Evolutionary conservation across 1,139 yeast genomes (phyloP).

Genomic region (Candida neerlandica): DNA sequence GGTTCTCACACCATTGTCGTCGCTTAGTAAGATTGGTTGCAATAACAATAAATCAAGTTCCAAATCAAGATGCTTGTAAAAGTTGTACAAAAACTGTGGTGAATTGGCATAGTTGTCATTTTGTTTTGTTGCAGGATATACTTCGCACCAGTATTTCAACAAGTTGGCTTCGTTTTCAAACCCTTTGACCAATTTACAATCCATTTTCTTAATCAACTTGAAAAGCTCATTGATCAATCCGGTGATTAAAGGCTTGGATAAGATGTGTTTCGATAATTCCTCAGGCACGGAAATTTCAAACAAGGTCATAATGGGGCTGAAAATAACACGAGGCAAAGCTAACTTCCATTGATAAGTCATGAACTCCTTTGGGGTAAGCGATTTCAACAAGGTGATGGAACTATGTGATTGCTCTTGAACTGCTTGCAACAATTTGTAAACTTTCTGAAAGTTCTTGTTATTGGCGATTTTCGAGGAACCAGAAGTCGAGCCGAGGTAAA

Average conservation of each 20-base stretch:
- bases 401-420: conserved; percentile 36
- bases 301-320: conserved; percentile 72
- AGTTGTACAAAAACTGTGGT: conserved; percentile 63
- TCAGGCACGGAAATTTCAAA: conserved; percentile 71
- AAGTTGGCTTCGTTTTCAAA: conserved; percentile 65
- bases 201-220: conserved; percentile 77
- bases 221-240: conserved; percentile 78
- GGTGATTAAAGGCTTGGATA: conserved; percentile 81
- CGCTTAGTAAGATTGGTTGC: conserved; percentile 86
- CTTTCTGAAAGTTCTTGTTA: conserved; percentile 26
- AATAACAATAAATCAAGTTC: conserved; percentile 74
- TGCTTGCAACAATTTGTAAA: conserved; percentile 36
- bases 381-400: conserved; percentile 47
- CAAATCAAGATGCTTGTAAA: conserved; percentile 53
- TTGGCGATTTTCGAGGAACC: conserved; percentile 14
- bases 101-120: conserved; percentile 42
- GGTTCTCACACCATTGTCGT: conserved; percentile 80
- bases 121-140: conserved; percentile 36
- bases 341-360: conserved; percentile 81
- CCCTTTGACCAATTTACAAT: conserved; percentile 67
- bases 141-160: conserved; percentile 53
- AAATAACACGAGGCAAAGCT: conserved; percentile 75
- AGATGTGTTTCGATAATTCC: conserved; percentile 60
- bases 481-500: conserved; percentile 41
- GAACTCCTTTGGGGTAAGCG: conserved; percentile 59